These are phyloP conservation scores for Naganishia onofrii DNA, from an alignment of 768 basidiomycete genomes.

Conservation along the genomic window DNA sequence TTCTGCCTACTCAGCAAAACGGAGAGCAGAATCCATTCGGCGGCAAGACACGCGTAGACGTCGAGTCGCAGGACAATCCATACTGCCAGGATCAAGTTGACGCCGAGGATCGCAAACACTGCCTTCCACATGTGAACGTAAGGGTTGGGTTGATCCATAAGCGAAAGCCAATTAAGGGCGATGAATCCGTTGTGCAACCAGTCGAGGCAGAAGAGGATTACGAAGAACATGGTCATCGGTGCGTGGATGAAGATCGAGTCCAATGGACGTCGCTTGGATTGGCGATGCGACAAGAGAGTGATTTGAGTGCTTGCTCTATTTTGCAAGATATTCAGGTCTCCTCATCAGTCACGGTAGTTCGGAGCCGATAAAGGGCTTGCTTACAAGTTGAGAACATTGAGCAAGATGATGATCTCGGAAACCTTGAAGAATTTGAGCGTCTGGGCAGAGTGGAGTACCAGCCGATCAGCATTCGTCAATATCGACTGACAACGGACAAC, in stretches of 20 bases:
- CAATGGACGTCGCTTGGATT: conserved; percentile 57
- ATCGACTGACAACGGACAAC: neutral
- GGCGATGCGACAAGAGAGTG: conserved; percentile 67
- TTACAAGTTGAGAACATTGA: conserved; percentile 65
- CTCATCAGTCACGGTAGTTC: neutral
- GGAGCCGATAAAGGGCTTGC: conserved; percentile 15
- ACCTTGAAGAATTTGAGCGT: conserved; percentile 72
- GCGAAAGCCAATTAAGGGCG: conserved; percentile 65
- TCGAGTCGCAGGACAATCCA: conserved; percentile 47
- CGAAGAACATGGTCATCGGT: conserved; percentile 59
- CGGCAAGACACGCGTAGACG: conserved; percentile 38
- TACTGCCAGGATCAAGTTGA: conserved; percentile 58
- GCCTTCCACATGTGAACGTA: conserved; percentile 68
- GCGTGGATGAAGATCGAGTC: conserved; percentile 83
- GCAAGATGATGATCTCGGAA: conserved; percentile 69
- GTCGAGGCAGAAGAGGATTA: conserved; percentile 67
- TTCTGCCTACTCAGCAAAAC: conserved; percentile 31
- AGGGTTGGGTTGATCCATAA: conserved; percentile 59
- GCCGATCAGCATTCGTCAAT: neutral
- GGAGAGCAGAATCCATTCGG: conserved; percentile 39
- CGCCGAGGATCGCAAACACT: conserved; percentile 65
- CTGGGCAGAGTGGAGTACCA: conserved; percentile 49
- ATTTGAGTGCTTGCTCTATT: conserved; percentile 70
- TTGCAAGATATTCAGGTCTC: neutral
- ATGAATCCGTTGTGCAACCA: conserved; percentile 64